Base-by-base conservation (phyloP, 257 asterid genomes). In the Gynochthodes officinalis region DNA sequence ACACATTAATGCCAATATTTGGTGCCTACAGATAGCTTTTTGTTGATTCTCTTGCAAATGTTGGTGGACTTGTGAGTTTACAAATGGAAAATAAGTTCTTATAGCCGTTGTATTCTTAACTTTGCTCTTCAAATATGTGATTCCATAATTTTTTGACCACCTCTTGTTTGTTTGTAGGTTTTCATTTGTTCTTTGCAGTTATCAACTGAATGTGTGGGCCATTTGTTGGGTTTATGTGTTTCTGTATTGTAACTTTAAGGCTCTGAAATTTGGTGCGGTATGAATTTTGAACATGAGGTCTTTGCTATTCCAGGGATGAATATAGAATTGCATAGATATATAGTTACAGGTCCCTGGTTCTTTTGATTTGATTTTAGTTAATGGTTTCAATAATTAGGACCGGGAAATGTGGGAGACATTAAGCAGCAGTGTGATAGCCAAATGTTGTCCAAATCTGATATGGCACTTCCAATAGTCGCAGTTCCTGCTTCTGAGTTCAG, bases 401-500 rank as follows among this genome's bases (percentile, higher is more conserved):
- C 92, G 75, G 77, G 81, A 76, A 82, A 77, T 60, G 78, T 73
- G 69, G 82, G 72, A 75, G 94, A 84, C 65, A 73, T 77, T 60
- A 89, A 87, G 78, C 96, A 81, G 82, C 88, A 82, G 54, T 82
- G 78, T 83, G 84, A 83, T 65, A 89, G 90, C 40, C 90, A 82
- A 72, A 74, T 80, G 61, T 67, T 82, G 73, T 33, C 84, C 0
- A 93, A 89, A 73, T 78, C 89, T 48, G 97, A 84, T 78, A 86
- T 81, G 77, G 74, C 83, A 55, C 93, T 89, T 25, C 92, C 98
- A n/a, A 90, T 91, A 1, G 96, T 86, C 23, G 84, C 91, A 37
- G 87, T 88, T 75, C 91, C 92, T 59, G 77, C 86, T 59, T 54
- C 89, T 0, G 93, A 79, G 70, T 89, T 83, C 83, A 80, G 79